phyloP scores from a whole-genome alignment of 768 basidiomycete species.

The Lactarius trivialis region DNA sequence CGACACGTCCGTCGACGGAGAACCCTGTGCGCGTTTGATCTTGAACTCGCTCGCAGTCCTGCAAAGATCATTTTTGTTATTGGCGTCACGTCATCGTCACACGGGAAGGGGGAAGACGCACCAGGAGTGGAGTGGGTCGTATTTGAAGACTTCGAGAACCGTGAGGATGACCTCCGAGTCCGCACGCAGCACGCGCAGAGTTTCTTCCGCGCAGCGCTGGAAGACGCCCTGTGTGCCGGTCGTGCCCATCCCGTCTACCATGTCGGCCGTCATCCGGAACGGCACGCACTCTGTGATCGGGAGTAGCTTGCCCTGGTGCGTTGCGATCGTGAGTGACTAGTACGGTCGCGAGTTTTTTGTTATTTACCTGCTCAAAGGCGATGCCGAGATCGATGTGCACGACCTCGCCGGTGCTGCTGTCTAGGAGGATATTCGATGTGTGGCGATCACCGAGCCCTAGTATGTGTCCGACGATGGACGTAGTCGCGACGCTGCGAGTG shows the following conservation, averaged over 20 bases:
- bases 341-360: background rate
- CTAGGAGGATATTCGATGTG: slow-evolving; percentile 85
- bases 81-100: background rate
- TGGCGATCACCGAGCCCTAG: slow-evolving; percentile 93
- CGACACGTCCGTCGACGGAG: slow-evolving; percentile 24
- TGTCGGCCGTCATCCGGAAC: slow-evolving; percentile 89
- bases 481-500: slow-evolving; percentile 87
- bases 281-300: slow-evolving; percentile 83
- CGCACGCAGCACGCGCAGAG: slow-evolving; percentile 81
- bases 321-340: background rate
- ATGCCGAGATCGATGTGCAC: slow-evolving; percentile 97
- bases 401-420: slow-evolving; percentile 74
- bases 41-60: slow-evolving; percentile 80
- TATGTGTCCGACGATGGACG: slow-evolving; percentile 88
- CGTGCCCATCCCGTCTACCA: slow-evolving; percentile 90
- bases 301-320: slow-evolving; percentile 66
- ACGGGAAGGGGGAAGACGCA: slow-evolving; percentile 31
- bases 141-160: slow-evolving; percentile 92
- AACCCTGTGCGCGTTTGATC: slow-evolving; percentile 54
- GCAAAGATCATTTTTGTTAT: background rate
- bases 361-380: slow-evolving; percentile 88
- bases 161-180: slow-evolving; percentile 87
- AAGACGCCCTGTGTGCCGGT: slow-evolving; percentile 91
- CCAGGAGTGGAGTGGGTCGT: slow-evolving; percentile 95
- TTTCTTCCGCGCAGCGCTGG: slow-evolving; percentile 92